Percentiles rank a stretch among this genome's conserved stretches.
These are phyloP conservation scores for Sporormia fimetaria DNA, from an alignment of 495 filamentous ascomycete genomes.

Conservation along the genomic window DNA sequence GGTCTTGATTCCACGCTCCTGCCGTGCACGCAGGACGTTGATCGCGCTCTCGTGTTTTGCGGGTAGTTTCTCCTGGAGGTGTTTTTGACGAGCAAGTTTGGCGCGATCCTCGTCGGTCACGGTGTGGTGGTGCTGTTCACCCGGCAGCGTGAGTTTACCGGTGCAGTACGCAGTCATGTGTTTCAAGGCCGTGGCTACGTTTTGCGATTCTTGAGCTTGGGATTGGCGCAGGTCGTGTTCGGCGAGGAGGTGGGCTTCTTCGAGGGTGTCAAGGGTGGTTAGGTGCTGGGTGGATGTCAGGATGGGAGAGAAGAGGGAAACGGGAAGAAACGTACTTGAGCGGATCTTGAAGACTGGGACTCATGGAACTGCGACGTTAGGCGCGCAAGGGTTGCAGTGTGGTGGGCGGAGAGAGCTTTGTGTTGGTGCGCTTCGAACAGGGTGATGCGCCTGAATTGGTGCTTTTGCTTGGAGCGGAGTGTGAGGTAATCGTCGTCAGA, in stretches of 20 bases:
- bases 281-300: conserved; percentile 11
- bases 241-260: conserved; percentile 19
- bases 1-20: conserved; percentile 16
- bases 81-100: conserved; percentile 15
- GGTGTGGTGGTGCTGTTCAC: conserved; percentile 3
- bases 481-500: conserved; percentile 9
- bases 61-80: conserved; percentile 13
- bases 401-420: conserved; percentile 12
- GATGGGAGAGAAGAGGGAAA: background rate
- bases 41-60: conserved; percentile 23
- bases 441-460: conserved; percentile 16
- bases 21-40: conserved; percentile 23
- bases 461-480: conserved; percentile 13
- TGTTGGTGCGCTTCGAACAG: conserved; percentile 18
- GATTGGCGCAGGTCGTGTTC: conserved; percentile 22
- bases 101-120: conserved; percentile 21
- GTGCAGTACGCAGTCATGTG: conserved; percentile 24
- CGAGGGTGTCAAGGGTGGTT: conserved; percentile 17
- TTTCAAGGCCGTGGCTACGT: conserved; percentile 22
- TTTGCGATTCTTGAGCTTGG: conserved; percentile 18
- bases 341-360: conserved; percentile 8
- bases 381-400: conserved; percentile 5
- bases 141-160: conserved; percentile 5
- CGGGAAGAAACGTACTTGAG: conserved; percentile 8
- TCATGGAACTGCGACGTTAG: conserved; percentile 8